phyloP scores from a whole-genome alignment of 2,329 filamentous ascomycete genomes.

The Eurotiales sp. region DNA sequence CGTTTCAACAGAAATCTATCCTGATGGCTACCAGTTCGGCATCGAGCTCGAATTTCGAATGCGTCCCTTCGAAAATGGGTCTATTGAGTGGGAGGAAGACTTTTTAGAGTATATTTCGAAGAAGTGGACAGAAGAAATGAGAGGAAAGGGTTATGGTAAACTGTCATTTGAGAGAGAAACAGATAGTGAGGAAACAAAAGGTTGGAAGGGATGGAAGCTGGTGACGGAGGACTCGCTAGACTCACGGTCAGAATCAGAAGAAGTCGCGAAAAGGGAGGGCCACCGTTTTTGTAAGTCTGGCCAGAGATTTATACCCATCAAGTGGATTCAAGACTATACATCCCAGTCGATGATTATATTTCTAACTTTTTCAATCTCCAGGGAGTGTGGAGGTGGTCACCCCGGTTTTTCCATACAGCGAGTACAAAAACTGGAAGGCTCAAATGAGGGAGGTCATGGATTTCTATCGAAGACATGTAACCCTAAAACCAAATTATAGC shows the following conservation, averaged over 20 bases:
- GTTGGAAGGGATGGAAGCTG: background rate
- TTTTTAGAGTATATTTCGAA: too few relatives aligned
- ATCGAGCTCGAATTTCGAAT: slow-evolving; percentile 4
- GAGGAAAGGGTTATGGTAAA: too few relatives aligned
- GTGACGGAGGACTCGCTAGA: background rate
- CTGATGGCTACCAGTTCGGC: background rate
- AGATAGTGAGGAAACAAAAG: too few relatives aligned
- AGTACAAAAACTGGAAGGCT: background rate
- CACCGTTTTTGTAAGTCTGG: background rate
- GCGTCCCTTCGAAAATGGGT: too few relatives aligned
- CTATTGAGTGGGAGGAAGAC: too few relatives aligned
- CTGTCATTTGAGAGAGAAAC: too few relatives aligned
- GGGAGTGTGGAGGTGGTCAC: background rate
- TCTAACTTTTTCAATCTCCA: background rate
- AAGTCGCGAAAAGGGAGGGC: background rate
- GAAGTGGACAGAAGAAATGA: too few relatives aligned
- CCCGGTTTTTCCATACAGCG: background rate
- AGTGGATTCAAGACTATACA: too few relatives aligned
- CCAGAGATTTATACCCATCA: too few relatives aligned
- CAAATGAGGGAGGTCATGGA: background rate
- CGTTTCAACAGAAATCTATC: too few relatives aligned
- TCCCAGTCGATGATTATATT: background rate
- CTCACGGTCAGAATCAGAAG: too few relatives aligned
- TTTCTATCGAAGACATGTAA: background rate
- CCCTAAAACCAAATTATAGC: background rate